Evolutionary conservation across 495 filamentous ascomycete genomes (phyloP).

Genomic region (Bacidia rubella): DNA sequence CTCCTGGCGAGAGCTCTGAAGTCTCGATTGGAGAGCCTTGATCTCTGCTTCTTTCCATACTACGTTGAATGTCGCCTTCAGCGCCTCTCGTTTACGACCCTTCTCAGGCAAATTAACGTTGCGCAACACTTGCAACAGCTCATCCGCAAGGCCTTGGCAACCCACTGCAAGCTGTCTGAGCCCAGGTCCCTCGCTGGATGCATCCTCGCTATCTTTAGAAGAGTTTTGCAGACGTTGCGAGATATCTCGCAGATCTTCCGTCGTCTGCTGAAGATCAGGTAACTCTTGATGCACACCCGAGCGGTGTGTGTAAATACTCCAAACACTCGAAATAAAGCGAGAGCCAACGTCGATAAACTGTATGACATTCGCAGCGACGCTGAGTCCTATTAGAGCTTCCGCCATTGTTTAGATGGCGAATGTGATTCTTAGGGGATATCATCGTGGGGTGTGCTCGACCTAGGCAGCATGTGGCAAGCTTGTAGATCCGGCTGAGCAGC

Average conservation of each 20-base stretch:
- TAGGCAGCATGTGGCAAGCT: too few relatives aligned
- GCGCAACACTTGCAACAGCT: background rate
- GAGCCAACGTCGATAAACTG: background rate
- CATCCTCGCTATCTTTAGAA: too few relatives aligned
- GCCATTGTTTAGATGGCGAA: background rate
- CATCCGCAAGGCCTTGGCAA: background rate
- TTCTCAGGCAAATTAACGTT: background rate
- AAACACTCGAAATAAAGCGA: background rate
- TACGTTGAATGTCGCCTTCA: background rate
- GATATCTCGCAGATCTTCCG: background rate
- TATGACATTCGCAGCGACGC: background rate
- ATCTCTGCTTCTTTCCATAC: background rate
- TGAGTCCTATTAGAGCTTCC: background rate
- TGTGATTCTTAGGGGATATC: too few relatives aligned
- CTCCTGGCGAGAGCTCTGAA: background rate
- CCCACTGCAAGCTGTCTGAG: background rate
- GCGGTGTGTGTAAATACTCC: background rate
- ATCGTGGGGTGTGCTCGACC: too few relatives aligned
- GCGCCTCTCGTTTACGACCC: background rate
- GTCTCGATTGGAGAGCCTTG: background rate
- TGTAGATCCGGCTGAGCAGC: too few relatives aligned
- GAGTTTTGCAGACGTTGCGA: background rate
- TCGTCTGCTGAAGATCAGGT: background rate
- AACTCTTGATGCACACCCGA: background rate
- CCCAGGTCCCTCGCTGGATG: background rate